Evolutionary conservation across 768 basidiomycete species (phyloP), one percentile per base, ranked within the genome.

Genomic region (Leucogyrophana mollusca): DNA sequence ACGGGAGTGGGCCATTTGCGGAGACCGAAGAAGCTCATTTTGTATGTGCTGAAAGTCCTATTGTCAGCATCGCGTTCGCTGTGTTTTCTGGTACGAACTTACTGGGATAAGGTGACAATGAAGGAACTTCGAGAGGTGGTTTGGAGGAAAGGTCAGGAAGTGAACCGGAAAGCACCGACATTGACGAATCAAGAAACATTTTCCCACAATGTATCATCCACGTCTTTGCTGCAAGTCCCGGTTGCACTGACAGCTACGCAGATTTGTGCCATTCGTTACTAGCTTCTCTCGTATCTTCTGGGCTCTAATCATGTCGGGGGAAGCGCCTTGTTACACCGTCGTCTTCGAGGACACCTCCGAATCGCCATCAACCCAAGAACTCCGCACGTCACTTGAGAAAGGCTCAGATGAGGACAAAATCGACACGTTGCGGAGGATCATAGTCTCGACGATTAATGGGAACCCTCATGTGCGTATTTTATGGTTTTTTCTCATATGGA

Each of bases 321-420:
- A 90, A 55, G 64, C 79, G 43, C 69, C 80, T 59, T 91, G 87
- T 61, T 88, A 90, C 62, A 92, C 90, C 8, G 70, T 91, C 51
- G 78, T 92, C 38, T 82, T 79, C 33, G 89, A 92, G 59, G 83
- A 84, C 56, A 74, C 68, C 40, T 73, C 78, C 30, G 90, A 92
- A 66, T 76, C 80, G 16, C 90, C 88, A 5, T 83, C 88, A n/a
- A 79, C 80, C 2, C 78, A 85, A 53, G 94, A 97, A 55, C 78
- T 96, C 39, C 79, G 90, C 52, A 75, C 83, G 49, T 77, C 82
- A 27, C 75, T 97, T 40, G 90, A 99, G 72, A 97, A 96, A 71
- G 94, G 95, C 46, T 85, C 90, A 17, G 94, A 97, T 67, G 95
- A 98, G 56, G 85, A 94, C 73, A 97, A 96, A 73, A 73, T 95